Evolutionary conservation across 257 asterid genomes (phyloP).

Genomic region (Solanum piurae): DNA sequence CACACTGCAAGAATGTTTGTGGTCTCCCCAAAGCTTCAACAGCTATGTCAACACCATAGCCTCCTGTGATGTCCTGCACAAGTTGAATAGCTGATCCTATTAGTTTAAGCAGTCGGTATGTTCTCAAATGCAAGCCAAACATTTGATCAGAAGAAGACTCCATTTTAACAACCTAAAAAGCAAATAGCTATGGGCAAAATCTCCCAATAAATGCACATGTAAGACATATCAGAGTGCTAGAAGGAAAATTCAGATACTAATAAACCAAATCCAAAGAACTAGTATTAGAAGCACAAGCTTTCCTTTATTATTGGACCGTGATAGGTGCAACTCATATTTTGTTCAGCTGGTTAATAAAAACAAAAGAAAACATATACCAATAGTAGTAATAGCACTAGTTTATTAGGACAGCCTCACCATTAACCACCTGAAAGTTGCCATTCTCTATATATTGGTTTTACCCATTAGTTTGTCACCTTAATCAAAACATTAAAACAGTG

Average conservation of each 20-base stretch:
- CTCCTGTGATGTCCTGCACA: conserved; percentile 85
- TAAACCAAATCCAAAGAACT: neutral
- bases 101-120: neutral
- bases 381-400: neutral
- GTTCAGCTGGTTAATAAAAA: neutral
- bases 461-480: neutral
- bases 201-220: neutral
- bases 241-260: neutral
- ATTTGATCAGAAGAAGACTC: neutral
- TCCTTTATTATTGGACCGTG: neutral
- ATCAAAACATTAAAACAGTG: neutral
- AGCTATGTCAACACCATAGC: conserved; percentile 90
- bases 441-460: neutral
- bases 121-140: neutral
- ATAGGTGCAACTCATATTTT: neutral
- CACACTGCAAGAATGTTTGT: conserved; percentile 75
- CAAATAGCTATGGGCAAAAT: neutral
- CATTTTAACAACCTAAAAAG: neutral
- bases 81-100: neutral
- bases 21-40: conserved; percentile 91
- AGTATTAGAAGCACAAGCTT: neutral
- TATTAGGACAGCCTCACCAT: neutral
- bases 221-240: neutral
- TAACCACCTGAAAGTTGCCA: neutral
- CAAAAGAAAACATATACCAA: neutral